Evolutionary conservation across 352 stramenopile species (phyloP), one percentile per base, ranked within the genome.

Genomic region (Globisporangium sylvaticum): DNA sequence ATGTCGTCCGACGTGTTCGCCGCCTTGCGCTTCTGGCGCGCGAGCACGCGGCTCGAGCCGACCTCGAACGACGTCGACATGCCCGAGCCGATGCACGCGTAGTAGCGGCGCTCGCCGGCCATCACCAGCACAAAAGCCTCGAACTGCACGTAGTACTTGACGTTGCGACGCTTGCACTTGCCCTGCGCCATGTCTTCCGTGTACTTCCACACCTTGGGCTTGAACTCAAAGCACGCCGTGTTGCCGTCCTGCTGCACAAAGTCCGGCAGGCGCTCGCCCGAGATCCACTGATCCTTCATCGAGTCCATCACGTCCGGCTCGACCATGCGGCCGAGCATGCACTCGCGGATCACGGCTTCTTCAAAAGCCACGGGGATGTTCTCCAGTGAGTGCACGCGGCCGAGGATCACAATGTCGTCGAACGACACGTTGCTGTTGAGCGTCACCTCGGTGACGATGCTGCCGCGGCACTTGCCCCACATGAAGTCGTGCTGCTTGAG

Each of bases 161-260:
- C 84, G 68, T 93, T 95, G 69, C 84, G 84, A 50, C 87, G 85
- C 69, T 95, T 95, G 78, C 85, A 94, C 73, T 93, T 93, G 77
- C 84, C 87, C 58, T 92, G 87, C n/a, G 84, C 76, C 87, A 95
- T 93, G 64, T 95, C 87, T 34, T 95, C 87, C 54, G 74, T 89
- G 82, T 95, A 95, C 72, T 95, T 95, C 87, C 87, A 95, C 1
- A 95, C 87, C 72, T 95, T 95, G 24, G 87, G 87, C 75, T 95
- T 95, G 74, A 95, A 95, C 73, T 93, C 85, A 63, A 89, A 95
- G 71, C 82, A 89, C 34, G 87, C 83, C 20, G 88, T 77, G 73
- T 91, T 82, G 50, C 63, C 65, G 24, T 89, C 81, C 62, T 90
- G 87, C 68, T 92, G 84, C 48, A 91, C 83, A 77, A 94, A 94